A percentile compares a stretch with the other conserved stretches of the same genome.
Conservation (phyloP, 768 basidiomycete genomes). For the Pleurotus citrinopileatus region DNA sequence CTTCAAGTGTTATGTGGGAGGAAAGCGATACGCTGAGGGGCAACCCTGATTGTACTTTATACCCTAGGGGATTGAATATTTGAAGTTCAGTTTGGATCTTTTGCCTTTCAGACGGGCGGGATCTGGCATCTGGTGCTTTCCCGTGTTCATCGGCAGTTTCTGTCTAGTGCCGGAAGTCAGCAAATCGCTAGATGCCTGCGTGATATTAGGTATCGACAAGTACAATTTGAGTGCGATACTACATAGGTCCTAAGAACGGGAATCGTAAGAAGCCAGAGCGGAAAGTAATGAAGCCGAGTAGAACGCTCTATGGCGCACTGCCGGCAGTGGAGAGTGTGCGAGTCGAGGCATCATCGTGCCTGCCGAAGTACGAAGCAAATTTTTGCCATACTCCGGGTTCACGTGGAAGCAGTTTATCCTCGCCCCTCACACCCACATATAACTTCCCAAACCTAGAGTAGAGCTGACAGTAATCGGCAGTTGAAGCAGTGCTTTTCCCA, state of each 20-base stretch:
- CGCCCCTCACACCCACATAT: constrained; percentile 40
- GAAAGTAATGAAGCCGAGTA: not conserved
- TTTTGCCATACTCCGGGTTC: constrained; percentile 39
- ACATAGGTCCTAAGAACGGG: no score
- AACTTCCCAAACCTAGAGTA: constrained; percentile 34
- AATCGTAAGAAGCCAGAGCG: no score
- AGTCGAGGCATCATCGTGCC: constrained; percentile 7
- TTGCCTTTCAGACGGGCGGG: constrained; percentile 7
- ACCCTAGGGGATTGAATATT: no score
- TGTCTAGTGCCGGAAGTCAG: not conserved
- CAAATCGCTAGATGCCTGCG: not conserved
- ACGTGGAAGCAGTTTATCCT: constrained; percentile 30
- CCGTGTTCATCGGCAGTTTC: constrained; percentile 5
- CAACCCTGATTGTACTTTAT: no score
- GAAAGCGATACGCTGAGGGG: not conserved
- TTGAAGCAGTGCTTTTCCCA: constrained; percentile 15
- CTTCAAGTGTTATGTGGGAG: constrained; percentile 9
- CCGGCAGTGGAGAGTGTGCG: not conserved
- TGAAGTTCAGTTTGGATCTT: constrained; percentile 4
- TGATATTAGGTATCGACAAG: not conserved
- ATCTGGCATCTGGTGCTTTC: constrained; percentile 3
- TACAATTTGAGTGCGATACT: no score
- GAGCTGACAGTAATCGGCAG: constrained; percentile 37
- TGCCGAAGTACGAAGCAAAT: constrained; percentile 23
- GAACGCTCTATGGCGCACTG: not conserved